Percentiles rank a stretch among this genome's conserved stretches.
These are phyloP conservation scores for Aspergillus floridensis DNA, from an alignment of 2,329 filamentous ascomycete species.

Conservation along the genomic window DNA sequence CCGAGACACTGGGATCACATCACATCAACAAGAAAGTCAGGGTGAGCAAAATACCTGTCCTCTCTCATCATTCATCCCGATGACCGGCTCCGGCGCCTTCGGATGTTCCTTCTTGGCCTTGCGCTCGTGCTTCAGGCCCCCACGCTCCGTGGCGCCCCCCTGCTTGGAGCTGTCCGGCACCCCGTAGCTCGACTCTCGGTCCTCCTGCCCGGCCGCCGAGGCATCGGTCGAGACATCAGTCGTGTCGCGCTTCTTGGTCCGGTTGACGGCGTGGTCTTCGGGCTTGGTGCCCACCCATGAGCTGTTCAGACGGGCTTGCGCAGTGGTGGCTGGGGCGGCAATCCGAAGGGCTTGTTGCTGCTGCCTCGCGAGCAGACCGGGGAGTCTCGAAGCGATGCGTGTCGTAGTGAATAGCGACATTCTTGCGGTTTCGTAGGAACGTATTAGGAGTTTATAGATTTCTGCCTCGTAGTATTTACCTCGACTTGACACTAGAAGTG, in stretches of 20 bases:
- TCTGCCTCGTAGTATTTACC: too few species aligned
- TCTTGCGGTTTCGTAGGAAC: too few species aligned
- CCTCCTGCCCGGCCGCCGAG: slow-evolving; percentile 29
- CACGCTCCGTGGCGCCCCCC: slow-evolving; percentile 42
- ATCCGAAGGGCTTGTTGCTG: slow-evolving; percentile 8
- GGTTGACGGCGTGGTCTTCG: slow-evolving; percentile 34
- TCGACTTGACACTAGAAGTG: too few species aligned
- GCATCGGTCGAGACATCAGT: slow-evolving; percentile 34
- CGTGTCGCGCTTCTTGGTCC: slow-evolving; percentile 30
- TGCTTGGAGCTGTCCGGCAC: slow-evolving; percentile 39
- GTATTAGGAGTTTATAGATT: too few species aligned
- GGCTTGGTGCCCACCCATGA: slow-evolving; percentile 35
- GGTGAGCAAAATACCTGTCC: slow-evolving; percentile 32
- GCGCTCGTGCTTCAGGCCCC: slow-evolving; percentile 35
- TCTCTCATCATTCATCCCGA: slow-evolving; percentile 56
- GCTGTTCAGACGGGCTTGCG: slow-evolving; percentile 20
- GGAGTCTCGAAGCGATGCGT: slow-evolving; percentile 15
- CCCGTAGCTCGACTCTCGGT: slow-evolving; percentile 30
- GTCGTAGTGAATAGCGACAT: slow-evolving; percentile 14
- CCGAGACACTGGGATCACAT: not conserved
- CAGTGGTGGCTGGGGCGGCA: not conserved
- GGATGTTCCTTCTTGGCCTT: slow-evolving; percentile 50
- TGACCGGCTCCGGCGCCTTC: slow-evolving; percentile 50
- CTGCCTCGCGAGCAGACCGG: slow-evolving; percentile 13
- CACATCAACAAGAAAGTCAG: not conserved